Evolutionary conservation across 352 stramenopile species (phyloP).

Genomic region (Globisporangium cylindrosporum): DNA sequence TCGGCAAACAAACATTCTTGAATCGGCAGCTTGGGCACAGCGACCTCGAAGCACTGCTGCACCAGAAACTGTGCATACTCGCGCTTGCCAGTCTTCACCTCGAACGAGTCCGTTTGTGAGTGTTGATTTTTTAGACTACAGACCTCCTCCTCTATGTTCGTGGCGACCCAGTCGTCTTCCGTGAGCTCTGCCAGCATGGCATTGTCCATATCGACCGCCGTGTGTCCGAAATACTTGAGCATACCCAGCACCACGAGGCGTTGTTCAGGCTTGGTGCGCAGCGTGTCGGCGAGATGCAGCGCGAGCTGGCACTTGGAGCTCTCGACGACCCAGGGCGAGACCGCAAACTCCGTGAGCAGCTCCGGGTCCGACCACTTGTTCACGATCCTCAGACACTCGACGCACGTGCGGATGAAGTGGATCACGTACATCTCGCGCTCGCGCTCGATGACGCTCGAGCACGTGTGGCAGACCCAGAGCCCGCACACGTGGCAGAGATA

Average conservation of each 20-base stretch:
- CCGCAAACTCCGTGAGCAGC: slow-evolving; percentile 26
- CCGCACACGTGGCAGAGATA: slow-evolving; percentile 53
- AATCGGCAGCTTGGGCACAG: slow-evolving; percentile 30
- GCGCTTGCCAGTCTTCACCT: slow-evolving; percentile 1
- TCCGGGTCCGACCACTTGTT: slow-evolving; percentile 52
- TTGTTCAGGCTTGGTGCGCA: slow-evolving; percentile 30
- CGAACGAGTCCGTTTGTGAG: background rate
- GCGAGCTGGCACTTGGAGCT: slow-evolving; percentile 38
- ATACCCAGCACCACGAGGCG: slow-evolving; percentile 31
- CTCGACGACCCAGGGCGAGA: slow-evolving; percentile 30
- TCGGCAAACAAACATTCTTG: slow-evolving; percentile 42
- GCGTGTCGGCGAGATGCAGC: slow-evolving; percentile 37
- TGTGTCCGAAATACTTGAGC: slow-evolving; percentile 28
- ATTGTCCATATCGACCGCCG: slow-evolving; percentile 22
- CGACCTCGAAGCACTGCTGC: slow-evolving; percentile 57
- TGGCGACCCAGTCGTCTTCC: slow-evolving; percentile 31
- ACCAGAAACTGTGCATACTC: slow-evolving; percentile 41
- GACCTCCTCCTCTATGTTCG: slow-evolving; percentile 13
- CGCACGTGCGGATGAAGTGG: slow-evolving; percentile 44
- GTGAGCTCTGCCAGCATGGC: slow-evolving; percentile 32
- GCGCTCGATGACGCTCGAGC: slow-evolving; percentile 49
- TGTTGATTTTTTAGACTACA: background rate
- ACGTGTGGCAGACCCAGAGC: slow-evolving; percentile 46
- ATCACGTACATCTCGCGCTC: slow-evolving; percentile 41
- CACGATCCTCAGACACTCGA: slow-evolving; percentile 34